Evolutionary conservation across 495 filamentous ascomycete genomes (phyloP).

Genomic region (Thozetella sp.): DNA sequence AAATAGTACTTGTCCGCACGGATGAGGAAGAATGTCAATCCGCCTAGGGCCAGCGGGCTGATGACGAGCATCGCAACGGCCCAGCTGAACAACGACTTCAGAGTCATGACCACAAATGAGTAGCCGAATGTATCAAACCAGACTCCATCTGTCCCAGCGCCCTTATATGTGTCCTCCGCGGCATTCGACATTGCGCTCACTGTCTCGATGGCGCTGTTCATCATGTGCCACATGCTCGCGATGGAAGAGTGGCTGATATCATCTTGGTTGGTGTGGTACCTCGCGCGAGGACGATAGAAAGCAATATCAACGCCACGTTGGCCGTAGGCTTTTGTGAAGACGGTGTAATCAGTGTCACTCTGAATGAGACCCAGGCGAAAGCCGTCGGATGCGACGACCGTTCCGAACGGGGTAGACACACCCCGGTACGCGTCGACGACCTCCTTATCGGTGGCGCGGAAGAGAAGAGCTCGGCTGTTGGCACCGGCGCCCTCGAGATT

Average conservation of each 20-base stretch:
- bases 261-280: constrained; percentile 87
- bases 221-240: constrained; percentile 85
- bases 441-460: constrained; percentile 79
- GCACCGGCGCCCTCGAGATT: constrained; percentile 91
- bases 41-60: constrained; percentile 64
- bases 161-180: constrained; percentile 60
- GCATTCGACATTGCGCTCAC: constrained; percentile 68
- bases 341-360: constrained; percentile 81
- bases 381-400: constrained; percentile 72
- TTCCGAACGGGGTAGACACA: constrained; percentile 71
- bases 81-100: constrained; percentile 78
- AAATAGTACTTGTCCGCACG: constrained; percentile 78
- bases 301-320: constrained; percentile 84
- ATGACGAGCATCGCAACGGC: constrained; percentile 78
- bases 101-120: constrained; percentile 68
- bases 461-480: constrained; percentile 78
- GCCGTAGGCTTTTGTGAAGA: constrained; percentile 73
- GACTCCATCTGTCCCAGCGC: constrained; percentile 67
- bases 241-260: constrained; percentile 71
- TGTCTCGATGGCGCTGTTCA: constrained; percentile 71
- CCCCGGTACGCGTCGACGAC: constrained; percentile 73
- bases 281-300: constrained; percentile 74
- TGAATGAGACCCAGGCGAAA: constrained; percentile 72
- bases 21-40: constrained; percentile 61
- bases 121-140: constrained; percentile 88